Evolutionary conservation across 2,329 filamentous ascomycete genomes (phyloP), one percentile per base, ranked within the genome.

Genomic region (Westerdykella aurantiaca): DNA sequence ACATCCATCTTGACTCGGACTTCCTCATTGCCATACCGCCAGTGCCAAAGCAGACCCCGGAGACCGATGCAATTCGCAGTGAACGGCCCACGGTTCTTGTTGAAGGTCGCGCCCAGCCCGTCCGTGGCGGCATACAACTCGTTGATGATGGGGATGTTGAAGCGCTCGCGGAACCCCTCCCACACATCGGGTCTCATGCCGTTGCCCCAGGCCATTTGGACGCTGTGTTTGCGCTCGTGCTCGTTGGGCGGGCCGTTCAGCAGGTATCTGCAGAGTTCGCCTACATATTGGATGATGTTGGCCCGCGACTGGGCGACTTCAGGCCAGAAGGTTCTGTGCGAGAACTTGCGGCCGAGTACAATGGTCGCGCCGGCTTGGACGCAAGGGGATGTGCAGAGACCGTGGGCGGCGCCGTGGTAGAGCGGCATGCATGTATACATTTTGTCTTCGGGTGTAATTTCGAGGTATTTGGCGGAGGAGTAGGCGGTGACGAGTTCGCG

Each of bases 181-280:
- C 68, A 70, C 0, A 70, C 66, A 46, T 70, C 68, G 11, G 66
- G 64, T 11, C 68, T 48, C 63, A 70, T 67, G n/a, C 68, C 68
- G 39, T 70, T 70, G 11, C 67, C 67, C 61, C 61, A 69, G 4
- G 63, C 65, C 45, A 64, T 46, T 16, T 58, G 38, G 2, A 65
- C 63, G 14, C 57, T 62, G 43, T 69, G 61, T 11, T 51, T 51
- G 10, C 54, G 51, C 42, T 68, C 65, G 31, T 54, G 57, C 10
- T 54, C 48, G 37, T 61, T 63, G n/a, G 49, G 43, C 2, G 65
- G 61, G 1, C 56, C 58, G 25, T 66, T 67, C 6, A 67, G 41
- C 6, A 69, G 44, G 42, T 69, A 69, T 14, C 64, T 52, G 35
- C 64, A 67, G 1, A 67, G 43, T 41, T 69, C 66, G 18, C 66